A percentile compares a stretch with the other conserved stretches of the same genome.
These are phyloP conservation scores for Fusarium pseudograminearum DNA, from an alignment of 2,329 filamentous ascomycete genomes.

Conservation along the genomic window DNA sequence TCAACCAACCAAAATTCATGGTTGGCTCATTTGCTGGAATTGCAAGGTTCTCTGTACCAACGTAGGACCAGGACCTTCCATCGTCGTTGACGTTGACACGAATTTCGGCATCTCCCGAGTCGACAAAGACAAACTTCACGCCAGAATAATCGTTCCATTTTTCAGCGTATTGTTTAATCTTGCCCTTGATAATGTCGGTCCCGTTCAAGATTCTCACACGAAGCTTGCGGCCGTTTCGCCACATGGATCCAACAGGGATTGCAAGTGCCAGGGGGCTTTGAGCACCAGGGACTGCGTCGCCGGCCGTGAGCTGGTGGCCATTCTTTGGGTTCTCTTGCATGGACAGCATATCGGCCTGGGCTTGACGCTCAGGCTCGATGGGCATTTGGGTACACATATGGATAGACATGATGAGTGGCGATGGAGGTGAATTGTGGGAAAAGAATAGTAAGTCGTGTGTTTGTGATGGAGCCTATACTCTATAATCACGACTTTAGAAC, in stretches of 20 bases:
- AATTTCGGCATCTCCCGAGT: not conserved
- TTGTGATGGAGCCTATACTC: too few species aligned
- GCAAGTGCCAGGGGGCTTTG: not conserved
- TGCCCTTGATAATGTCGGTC: not conserved
- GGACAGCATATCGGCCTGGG: not conserved
- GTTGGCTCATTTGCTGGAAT: not conserved
- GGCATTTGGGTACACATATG: too few species aligned
- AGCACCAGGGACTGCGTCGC: not conserved
- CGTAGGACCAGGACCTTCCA: not conserved
- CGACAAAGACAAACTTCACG: not conserved
- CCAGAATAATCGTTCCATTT: not conserved
- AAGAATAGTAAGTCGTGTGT: too few species aligned
- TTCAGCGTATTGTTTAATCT: not conserved
- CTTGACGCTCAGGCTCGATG: too few species aligned
- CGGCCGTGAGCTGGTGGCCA: not conserved
- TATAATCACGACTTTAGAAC: too few species aligned
- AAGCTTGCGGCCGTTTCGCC: not conserved
- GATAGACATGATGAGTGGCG: too few species aligned
- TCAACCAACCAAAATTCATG: not conserved
- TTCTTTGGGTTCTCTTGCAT: not conserved
- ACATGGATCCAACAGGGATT: not conserved
- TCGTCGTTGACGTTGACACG: not conserved
- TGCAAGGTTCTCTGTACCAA: not conserved
- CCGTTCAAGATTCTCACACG: not conserved
- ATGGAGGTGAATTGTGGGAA: too few species aligned